phyloP scores from a whole-genome alignment of 75 land plant genomes.

The Pinus taeda region DNA sequence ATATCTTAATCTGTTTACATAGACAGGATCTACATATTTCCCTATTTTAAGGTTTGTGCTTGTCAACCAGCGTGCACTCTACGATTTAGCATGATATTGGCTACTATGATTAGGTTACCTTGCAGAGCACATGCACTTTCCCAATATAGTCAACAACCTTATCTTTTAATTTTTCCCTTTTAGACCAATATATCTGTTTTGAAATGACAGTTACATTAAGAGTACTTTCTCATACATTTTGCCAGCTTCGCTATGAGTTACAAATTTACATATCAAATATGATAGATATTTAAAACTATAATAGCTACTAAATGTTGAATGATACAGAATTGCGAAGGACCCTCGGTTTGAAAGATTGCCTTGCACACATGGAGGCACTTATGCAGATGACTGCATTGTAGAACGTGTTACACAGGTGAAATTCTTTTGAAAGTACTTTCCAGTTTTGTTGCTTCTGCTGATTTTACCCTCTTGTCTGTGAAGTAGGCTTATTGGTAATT shows the following conservation, averaged over 20 bases:
- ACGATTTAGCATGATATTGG: not conserved
- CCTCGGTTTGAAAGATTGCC: constrained; percentile 87
- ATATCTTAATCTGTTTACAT: constrained; percentile 6
- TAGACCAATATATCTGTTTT: not conserved
- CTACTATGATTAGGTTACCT: not conserved
- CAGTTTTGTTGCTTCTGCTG: not conserved
- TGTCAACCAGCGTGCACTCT: not conserved
- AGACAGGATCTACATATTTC: not conserved
- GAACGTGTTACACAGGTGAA: constrained; percentile 87
- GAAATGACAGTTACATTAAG: not conserved
- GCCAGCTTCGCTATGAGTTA: not conserved
- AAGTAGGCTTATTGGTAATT: not conserved
- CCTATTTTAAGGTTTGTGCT: not conserved
- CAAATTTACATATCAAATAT: not conserved
- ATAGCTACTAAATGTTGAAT: not conserved
- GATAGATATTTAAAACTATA: not conserved
- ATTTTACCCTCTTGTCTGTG: not conserved
- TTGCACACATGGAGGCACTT: constrained; percentile 92
- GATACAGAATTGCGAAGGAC: constrained; percentile 89
- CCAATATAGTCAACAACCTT: not conserved
- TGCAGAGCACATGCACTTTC: not conserved
- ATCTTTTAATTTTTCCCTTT: not conserved
- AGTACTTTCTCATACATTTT: not conserved
- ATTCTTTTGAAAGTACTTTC: not conserved
- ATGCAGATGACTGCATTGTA: constrained; percentile 98